Evolutionary conservation across 352 stramenopile genomes (phyloP), one percentile per base, ranked within the genome.

Genomic region (Phytophthora palmivora): DNA sequence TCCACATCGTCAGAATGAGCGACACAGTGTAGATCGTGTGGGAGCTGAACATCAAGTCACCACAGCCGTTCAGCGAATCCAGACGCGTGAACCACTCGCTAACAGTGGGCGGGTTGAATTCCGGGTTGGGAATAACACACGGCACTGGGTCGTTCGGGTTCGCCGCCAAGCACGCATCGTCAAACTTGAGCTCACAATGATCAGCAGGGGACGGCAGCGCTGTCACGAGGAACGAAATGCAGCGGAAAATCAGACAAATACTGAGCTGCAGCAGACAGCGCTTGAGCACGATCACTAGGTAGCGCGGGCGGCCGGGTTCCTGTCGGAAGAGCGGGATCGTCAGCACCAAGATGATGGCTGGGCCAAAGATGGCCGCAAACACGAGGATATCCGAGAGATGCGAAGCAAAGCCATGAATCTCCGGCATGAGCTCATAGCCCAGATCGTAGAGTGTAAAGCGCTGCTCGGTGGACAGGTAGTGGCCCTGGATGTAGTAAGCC

Each of bases 11-110:
- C 32, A 94, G 67, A 55, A 96, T 95, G 45, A 96, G 81, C 58
- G 87, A 90, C 71, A 97, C 63, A 4, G 88, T 96, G 84, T 95
- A 97, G 66, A 96, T 97, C 18, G 88, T 97, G 75, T 97, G 91
- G 28, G 87, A 96, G 63, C 87, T 96, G 63, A 96, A 97, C 88
- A 97, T 97, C 53, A 97, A 74, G 62, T 97, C 91, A 32, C 91
- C 91, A 46, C 91, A 97, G 48, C 87, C 86, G 19, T 91, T 91
- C 39, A 95, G 71, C n/a, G 83, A 79, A 45, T 94, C 84, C 39
- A 95, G 70, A 37, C 87, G 74, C 34, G 75, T 84, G 52, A 95
- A 92, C 45, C 87, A 74, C 59, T 93, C 59, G 36, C 48, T 32
- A 0, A 58, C 60, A 0, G 32, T 53, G 11, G 87, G 87, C 26